phyloP scores from a whole-genome alignment of 352 stramenopile genomes.

The Phytophthora palmivora region DNA sequence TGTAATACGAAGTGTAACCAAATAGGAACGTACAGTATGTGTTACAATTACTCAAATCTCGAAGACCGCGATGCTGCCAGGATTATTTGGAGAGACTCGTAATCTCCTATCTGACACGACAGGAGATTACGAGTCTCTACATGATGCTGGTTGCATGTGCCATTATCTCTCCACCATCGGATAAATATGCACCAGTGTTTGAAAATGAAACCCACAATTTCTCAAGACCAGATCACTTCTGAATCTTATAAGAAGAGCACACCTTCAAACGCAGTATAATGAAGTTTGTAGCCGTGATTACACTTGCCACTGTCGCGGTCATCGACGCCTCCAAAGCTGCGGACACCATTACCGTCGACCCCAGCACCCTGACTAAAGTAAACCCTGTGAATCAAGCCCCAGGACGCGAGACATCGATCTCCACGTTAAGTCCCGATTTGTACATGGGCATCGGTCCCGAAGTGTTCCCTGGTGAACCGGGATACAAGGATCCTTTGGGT shows the following conservation, averaged over 20 bases:
- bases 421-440: conserved; percentile 4
- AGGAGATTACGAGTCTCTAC: too few species aligned
- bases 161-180: too few species aligned
- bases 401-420: conserved; percentile 9
- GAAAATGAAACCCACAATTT: too few species aligned
- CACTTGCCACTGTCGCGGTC: background rate
- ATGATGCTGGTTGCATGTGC: too few species aligned
- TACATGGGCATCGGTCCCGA: conserved; percentile 17
- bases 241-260: background rate
- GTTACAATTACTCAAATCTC: too few species aligned
- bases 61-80: too few species aligned
- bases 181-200: too few species aligned
- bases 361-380: conserved; percentile 6
- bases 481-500: conserved; percentile 1
- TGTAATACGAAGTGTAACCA: too few species aligned
- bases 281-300: background rate
- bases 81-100: too few species aligned
- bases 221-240: too few species aligned
- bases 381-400: conserved; percentile 6
- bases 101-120: too few species aligned
- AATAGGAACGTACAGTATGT: too few species aligned
- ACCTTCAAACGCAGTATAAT: background rate
- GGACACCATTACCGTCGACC: conserved; percentile 7
- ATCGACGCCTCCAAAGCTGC: conserved; percentile 1
- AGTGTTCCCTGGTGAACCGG: conserved; percentile 2